Percentiles rank a stretch among this genome's conserved stretches.
Evolutionary conservation across 1,284 basidiomycete species (phyloP).

Genomic region (Fomitopsis schrenkii): DNA sequence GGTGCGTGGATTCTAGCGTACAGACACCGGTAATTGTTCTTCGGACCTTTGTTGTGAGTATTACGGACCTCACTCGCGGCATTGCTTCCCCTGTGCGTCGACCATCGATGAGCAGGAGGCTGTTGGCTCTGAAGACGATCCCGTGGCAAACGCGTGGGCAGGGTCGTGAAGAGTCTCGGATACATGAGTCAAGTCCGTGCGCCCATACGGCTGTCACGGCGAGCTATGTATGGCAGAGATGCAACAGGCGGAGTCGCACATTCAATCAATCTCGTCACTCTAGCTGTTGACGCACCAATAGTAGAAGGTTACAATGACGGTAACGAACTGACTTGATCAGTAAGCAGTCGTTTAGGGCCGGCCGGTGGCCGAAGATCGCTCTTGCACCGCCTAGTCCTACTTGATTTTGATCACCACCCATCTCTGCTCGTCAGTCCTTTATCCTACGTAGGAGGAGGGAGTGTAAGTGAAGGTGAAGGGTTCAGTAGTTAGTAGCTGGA

Average conservation of each 20-base stretch:
- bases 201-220: too few species aligned
- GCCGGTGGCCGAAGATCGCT: background rate
- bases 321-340: background rate
- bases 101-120: background rate
- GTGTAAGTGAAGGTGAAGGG: slow-evolving; percentile 39
- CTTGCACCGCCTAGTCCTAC: slow-evolving; percentile 8
- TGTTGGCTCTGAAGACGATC: background rate
- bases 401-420: slow-evolving; percentile 29
- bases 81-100: background rate
- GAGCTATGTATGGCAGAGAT: too few species aligned
- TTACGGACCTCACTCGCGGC: background rate
- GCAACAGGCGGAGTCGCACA: too few species aligned
- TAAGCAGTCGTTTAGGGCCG: slow-evolving; percentile 8
- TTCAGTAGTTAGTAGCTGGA: slow-evolving; percentile 32
- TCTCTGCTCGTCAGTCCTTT: slow-evolving; percentile 31
- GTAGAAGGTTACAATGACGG: background rate
- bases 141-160: background rate
- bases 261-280: too few species aligned
- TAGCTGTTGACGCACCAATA: too few species aligned
- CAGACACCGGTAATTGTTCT: too few species aligned
- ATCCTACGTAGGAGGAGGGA: slow-evolving; percentile 41
- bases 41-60: too few species aligned
- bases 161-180: background rate
- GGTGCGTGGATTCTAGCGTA: background rate
- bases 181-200: background rate